Conservation (phyloP, 768 basidiomycete genomes). For the Calvatia gigantea region DNA sequence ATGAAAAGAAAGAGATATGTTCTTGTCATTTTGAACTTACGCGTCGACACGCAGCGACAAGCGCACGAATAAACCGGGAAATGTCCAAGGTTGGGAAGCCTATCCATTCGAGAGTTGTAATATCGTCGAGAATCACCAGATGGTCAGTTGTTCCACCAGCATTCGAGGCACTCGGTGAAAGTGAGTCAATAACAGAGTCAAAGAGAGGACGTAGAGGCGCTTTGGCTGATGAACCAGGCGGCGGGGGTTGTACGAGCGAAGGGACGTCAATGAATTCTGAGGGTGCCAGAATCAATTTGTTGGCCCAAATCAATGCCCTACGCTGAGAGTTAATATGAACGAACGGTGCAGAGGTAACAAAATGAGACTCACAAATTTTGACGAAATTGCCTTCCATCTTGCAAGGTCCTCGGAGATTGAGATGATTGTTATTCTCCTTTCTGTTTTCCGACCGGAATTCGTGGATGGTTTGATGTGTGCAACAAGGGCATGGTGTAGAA, state of each 20-base stretch:
- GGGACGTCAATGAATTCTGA: constrained; percentile 57
- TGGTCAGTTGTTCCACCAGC: constrained; percentile 12
- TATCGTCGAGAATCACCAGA: constrained; percentile 69
- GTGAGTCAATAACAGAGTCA: constrained; percentile 30
- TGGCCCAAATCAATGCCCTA: constrained; percentile 40
- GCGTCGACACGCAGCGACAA: constrained; percentile 53
- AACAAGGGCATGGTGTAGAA: constrained; percentile 54
- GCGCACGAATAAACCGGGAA: constrained; percentile 54
- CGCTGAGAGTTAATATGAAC: background rate
- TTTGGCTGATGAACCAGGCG: constrained; percentile 10
- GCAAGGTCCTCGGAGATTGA: constrained; percentile 54
- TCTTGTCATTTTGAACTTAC: constrained; percentile 34
- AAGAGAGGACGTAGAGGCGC: constrained; percentile 22
- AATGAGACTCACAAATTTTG: constrained; percentile 53
- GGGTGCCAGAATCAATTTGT: constrained; percentile 31
- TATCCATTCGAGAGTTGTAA: constrained; percentile 68
- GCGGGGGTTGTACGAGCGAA: constrained; percentile 28
- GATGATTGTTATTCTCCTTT: constrained; percentile 42
- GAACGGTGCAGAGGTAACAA: background rate
- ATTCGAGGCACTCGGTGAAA: constrained; percentile 21
- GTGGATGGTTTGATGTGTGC: constrained; percentile 47
- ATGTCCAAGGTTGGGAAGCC: constrained; percentile 53
- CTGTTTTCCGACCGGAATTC: background rate
- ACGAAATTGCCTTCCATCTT: constrained; percentile 61
- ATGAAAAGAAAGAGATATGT: no score